These are phyloP conservation scores for Chaetoscypha palmicola DNA, from an alignment of 2,329 filamentous ascomycete species.

Conservation along the genomic window DNA sequence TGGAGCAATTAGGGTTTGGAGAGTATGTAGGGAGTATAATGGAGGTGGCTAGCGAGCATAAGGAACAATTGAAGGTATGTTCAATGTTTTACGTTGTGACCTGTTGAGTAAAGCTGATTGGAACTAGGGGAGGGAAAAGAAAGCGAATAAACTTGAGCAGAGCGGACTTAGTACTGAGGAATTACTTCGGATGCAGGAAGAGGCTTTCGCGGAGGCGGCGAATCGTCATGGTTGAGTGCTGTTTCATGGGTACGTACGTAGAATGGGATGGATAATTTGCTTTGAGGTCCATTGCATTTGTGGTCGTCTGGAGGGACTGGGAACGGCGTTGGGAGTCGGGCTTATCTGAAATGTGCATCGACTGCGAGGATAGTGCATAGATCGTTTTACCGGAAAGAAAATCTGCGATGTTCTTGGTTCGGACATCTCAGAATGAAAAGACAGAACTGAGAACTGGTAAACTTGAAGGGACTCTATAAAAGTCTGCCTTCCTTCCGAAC, in stretches of 20 bases:
- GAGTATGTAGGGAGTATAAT: conserved; percentile 87
- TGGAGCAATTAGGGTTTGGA: conserved; percentile 85
- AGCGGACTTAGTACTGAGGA: conserved; percentile 90
- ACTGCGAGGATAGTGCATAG: neutral
- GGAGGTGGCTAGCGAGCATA: conserved; percentile 83
- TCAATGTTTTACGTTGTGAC: too few species aligned
- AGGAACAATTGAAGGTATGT: conserved; percentile 85
- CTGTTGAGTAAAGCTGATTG: neutral
- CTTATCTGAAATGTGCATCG: neutral
- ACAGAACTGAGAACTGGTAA: too few species aligned
- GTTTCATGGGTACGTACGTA: too few species aligned
- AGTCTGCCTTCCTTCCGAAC: too few species aligned
- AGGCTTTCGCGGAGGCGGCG: conserved; percentile 74
- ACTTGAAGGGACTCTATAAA: too few species aligned
- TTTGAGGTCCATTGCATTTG: conserved; percentile 2
- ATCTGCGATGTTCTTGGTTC: too few species aligned
- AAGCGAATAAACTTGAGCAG: conserved; percentile 93
- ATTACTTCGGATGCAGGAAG: conserved; percentile 79
- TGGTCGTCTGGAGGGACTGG: neutral
- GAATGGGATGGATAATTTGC: too few species aligned
- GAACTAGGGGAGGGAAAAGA: conserved; percentile 80
- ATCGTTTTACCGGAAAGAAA: neutral
- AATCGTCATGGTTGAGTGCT: conserved; percentile 32
- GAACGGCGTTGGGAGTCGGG: neutral
- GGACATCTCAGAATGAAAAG: too few species aligned